Base-by-base conservation (phyloP, 148 eudicot genomes). In the Amaranthus palmeri region DNA sequence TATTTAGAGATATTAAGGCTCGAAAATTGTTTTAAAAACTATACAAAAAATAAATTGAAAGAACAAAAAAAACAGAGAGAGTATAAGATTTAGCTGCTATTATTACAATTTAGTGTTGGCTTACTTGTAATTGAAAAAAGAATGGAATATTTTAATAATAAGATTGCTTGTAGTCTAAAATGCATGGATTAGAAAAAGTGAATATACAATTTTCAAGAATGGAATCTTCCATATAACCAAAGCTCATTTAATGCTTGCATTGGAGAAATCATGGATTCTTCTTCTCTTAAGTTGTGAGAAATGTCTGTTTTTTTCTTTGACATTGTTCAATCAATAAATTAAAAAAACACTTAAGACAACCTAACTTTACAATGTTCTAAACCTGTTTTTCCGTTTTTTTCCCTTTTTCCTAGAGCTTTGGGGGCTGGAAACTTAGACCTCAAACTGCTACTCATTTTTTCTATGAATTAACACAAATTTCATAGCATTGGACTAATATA, bases 161-260 rank as follows among this genome's bases (percentile, higher is more conserved):
- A 73, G 74, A 25, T 65, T 65, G 54, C 69, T 65, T 65, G 69
- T 15, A 65, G 9, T 62, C 17, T n/a, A 42, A 42, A 42, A 12
- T 82, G 77, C 72, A 65, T 72, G 62, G 56, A 61, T 72, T 72
- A 69, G 76, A 71, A 75, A 79, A 77, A 71, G 76, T 36, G 78
- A 83, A 60, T 63, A 68, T 77, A 73, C 87, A 76, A 45, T 82
- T 86, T 86, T 85, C 96, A 80, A 89, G 60, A 92, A 88, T 73
- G 82, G 93, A 92, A 85, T 90, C 96, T 92, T 88, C 92, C 90
- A 81, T 85, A 83, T 89, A 85, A 92, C 85, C 84, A 86, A 73
- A 70, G 86, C 61, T 83, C 92, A 89, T 82, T 86, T 59, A 90
- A 88, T 90, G 88, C 55, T 62, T 71, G 89, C 96, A 80, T 89